phyloP scores from a whole-genome alignment of 495 filamentous ascomycete genomes.

The Aspergillus homomorphus region DNA sequence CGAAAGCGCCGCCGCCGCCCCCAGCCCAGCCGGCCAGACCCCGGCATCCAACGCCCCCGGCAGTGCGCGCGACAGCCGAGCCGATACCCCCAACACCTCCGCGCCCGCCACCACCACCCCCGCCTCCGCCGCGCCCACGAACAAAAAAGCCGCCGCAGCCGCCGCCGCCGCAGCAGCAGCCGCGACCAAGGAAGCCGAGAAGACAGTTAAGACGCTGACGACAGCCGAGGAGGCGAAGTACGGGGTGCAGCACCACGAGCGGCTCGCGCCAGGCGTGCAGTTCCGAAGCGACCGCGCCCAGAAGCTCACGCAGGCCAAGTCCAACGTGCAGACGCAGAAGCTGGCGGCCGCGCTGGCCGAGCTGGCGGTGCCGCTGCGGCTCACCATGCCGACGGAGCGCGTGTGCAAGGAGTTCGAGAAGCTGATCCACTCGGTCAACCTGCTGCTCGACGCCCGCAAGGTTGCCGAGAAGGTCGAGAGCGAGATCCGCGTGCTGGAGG shows the following conservation, averaged over 20 bases:
- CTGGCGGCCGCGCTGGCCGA: slow-evolving; percentile 75
- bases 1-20: slow-evolving; percentile 39
- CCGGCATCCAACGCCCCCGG: slow-evolving; percentile 44
- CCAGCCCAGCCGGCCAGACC: slow-evolving; percentile 50
- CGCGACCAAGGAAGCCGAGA: slow-evolving; percentile 39
- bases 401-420: slow-evolving; percentile 80
- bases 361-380: slow-evolving; percentile 70
- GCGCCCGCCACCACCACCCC: slow-evolving; percentile 22
- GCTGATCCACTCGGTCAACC: slow-evolving; percentile 68
- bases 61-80: slow-evolving; percentile 32
- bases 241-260: slow-evolving; percentile 83
- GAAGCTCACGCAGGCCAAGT: slow-evolving; percentile 80
- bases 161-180: slow-evolving; percentile 26
- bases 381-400: slow-evolving; percentile 80
- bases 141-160: slow-evolving; percentile 53
- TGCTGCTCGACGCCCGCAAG: slow-evolving; percentile 79
- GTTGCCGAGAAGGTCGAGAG: slow-evolving; percentile 79
- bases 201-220: slow-evolving; percentile 64
- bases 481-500: slow-evolving; percentile 72
- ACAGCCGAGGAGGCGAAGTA: slow-evolving; percentile 72
- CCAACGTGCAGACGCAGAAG: slow-evolving; percentile 73
- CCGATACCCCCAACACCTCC: slow-evolving; percentile 39
- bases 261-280: slow-evolving; percentile 65
- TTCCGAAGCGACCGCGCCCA: slow-evolving; percentile 84
- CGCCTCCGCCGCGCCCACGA: slow-evolving; percentile 33